These are phyloP conservation scores for Pleurotus platypus DNA, from an alignment of 768 basidiomycete genomes.

Conservation along the genomic window DNA sequence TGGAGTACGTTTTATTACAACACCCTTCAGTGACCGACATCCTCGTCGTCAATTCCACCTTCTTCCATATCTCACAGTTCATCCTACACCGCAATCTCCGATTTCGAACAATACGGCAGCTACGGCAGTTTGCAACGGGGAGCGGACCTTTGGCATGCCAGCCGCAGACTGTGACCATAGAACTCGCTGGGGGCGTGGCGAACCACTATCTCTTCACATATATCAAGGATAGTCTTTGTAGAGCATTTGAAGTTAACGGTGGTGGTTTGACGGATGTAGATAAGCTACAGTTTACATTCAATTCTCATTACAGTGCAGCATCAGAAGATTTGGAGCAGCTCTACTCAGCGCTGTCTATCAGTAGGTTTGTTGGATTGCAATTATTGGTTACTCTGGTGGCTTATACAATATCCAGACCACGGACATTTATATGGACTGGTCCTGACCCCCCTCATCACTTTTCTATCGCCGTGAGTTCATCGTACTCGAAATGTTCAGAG, in stretches of 20 bases:
- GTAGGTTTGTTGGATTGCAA: conserved; percentile 27
- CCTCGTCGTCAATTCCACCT: conserved; percentile 17
- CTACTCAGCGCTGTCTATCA: conserved; percentile 26
- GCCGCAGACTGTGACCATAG: not conserved
- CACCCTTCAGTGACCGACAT: conserved; percentile 10
- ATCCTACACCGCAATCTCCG: conserved; percentile 21
- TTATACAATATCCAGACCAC: conserved; percentile 30
- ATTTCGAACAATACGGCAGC: conserved; percentile 20
- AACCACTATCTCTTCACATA: conserved; percentile 13
- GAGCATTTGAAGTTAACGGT: not conserved
- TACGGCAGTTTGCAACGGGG: conserved; percentile 8
- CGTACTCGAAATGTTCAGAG: not conserved
- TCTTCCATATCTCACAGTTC: conserved; percentile 15
- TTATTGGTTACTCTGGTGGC: not conserved
- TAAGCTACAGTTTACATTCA: conserved; percentile 30
- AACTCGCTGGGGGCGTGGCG: conserved; percentile 1
- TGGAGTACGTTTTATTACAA: not conserved
- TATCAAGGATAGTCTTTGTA: conserved; percentile 10
- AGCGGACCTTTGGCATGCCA: conserved; percentile 10
- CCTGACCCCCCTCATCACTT: conserved; percentile 62
- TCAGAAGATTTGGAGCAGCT: conserved; percentile 19
- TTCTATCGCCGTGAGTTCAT: conserved; percentile 49
- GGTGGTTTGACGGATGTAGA: conserved; percentile 10
- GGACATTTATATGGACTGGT: conserved; percentile 51
- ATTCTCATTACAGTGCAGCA: conserved; percentile 31